These are phyloP conservation scores for Asparagopsis taxiformis DNA, from an alignment of 31 red algal genomes.

Conservation along the genomic window DNA sequence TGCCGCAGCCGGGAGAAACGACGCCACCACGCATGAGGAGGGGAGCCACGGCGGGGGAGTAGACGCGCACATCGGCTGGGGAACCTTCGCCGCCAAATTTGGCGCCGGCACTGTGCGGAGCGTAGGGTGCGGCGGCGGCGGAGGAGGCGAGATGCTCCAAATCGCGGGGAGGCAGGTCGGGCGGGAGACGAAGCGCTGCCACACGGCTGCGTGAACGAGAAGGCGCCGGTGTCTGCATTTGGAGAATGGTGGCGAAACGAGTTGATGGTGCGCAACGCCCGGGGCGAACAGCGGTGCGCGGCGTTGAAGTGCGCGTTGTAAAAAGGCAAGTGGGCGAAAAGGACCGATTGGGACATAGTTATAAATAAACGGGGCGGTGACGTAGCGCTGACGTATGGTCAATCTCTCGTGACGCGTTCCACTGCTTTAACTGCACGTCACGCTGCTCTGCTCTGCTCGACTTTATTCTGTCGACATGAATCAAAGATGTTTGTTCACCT, in stretches of 20 bases:
- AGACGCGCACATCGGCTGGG: slow-evolving; percentile 47
- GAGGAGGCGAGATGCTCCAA: slow-evolving; percentile 37
- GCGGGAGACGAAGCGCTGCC: slow-evolving; percentile 32
- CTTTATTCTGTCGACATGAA: no score
- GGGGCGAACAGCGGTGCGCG: slow-evolving; percentile 2
- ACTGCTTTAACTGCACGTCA: no score
- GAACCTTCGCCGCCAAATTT: slow-evolving; percentile 35
- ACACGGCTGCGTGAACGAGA: slow-evolving; percentile 30
- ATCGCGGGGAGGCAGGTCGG: slow-evolving; percentile 45
- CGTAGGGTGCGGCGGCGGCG: slow-evolving; percentile 34
- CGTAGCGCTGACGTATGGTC: no score
- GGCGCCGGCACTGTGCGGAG: slow-evolving; percentile 14
- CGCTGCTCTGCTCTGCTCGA: no score
- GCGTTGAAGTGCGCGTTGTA: no score
- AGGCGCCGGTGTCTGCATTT: not conserved
- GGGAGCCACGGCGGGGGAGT: slow-evolving; percentile 24
- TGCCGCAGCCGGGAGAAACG: slow-evolving; percentile 23
- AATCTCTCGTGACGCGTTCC: no score
- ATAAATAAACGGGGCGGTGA: no score
- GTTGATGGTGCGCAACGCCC: not conserved
- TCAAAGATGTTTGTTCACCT: no score
- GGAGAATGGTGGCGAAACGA: slow-evolving; percentile 4
- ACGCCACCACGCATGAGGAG: slow-evolving; percentile 49
- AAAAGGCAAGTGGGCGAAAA: no score
- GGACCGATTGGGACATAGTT: no score